Base-by-base conservation (phyloP, 768 basidiomycete genomes). In the Lentinula detonsa region DNA sequence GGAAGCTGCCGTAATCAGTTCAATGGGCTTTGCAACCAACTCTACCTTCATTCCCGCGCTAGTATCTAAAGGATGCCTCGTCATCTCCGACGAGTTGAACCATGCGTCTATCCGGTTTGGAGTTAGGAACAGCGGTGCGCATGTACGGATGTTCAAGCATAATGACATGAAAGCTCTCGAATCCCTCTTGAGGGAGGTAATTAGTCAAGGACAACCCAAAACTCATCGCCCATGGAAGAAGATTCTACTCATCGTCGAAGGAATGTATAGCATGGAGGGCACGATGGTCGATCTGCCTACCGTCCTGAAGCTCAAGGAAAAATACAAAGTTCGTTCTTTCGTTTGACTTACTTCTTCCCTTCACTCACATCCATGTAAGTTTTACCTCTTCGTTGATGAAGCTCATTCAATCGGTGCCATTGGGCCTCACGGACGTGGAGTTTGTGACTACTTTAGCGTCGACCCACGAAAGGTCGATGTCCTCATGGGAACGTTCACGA, bases 151-250 rank as follows among this genome's bases (percentile, higher is more conserved):
- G 83, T 99, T 92, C 87, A 96, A 95, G 81, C 97, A 99, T 72
- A 98, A 99, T 69, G 86, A 98, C 72, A 91, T 98, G 89, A 72
- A 78, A 43, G 85, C 79, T 53, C 75, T 99, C 59, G 96, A 98
- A 73, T 71, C 76, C 5, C 69, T 98, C 11, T 76, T 99, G 69
- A 81, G 87, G 46, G 97, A 99, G 73, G 87, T 86, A 28, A 95
- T 99, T 75, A 93, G 90, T 67, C 97, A 99, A 73, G 97, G 97
- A 15, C 96, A 98, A 71, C 95, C 96, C 4, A 90, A 95, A 76
- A 97, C 95, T 0, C 97, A 98, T 68, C 76, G 97, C n/a, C 96
- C 96, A 11, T 98, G 97, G 97, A 97, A 96, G 79, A 98, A 96
- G 79, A 98, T 99, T 63, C 73, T 99, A 42, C 65, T 99, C 48